Percentiles rank a stretch among this genome's conserved stretches.
Conservation (phyloP, 2,329 filamentous ascomycete genomes). For the Botrytis fabae region DNA sequence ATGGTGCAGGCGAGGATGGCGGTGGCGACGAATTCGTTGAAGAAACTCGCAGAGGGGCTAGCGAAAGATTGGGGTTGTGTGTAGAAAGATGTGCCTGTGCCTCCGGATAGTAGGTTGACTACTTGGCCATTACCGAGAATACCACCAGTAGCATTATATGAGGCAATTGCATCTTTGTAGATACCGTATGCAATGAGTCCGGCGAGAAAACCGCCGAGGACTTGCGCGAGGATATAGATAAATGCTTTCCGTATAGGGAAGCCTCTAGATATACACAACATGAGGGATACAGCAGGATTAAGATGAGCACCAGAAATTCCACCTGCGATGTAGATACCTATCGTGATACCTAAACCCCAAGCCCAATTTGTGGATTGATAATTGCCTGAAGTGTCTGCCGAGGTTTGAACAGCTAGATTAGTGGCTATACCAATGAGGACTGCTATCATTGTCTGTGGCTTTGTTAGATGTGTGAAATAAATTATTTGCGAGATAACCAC, state of each 20-base stretch:
- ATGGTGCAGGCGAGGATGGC: slow-evolving; percentile 45
- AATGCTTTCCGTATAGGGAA: slow-evolving; percentile 54
- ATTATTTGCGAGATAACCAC: not conserved
- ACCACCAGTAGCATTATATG: slow-evolving; percentile 18
- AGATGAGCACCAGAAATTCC: slow-evolving; percentile 50
- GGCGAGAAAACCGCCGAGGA: slow-evolving; percentile 53
- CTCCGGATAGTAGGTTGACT: slow-evolving; percentile 2
- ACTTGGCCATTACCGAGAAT: not conserved
- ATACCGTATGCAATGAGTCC: slow-evolving; percentile 47
- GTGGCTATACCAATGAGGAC: slow-evolving; percentile 49
- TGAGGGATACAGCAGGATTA: slow-evolving; percentile 47
- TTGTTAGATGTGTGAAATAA: not conserved
- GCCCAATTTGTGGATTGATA: slow-evolving; percentile 48
- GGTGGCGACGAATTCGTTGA: slow-evolving; percentile 50
- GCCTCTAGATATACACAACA: slow-evolving; percentile 51
- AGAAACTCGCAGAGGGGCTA: slow-evolving; percentile 44
- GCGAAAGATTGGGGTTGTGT: slow-evolving; percentile 24
- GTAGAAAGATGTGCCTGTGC: slow-evolving; percentile 17
- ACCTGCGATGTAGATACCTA: slow-evolving; percentile 50
- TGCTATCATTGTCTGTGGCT: slow-evolving; percentile 25
- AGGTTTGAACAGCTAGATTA: slow-evolving; percentile 46
- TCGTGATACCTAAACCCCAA: slow-evolving; percentile 57
- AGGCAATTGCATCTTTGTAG: slow-evolving; percentile 25
- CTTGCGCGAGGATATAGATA: slow-evolving; percentile 53
- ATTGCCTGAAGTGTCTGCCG: slow-evolving; percentile 41